A percentile compares a stretch with the other conserved stretches of the same genome.
These are phyloP conservation scores for Arthrobotrys sinensis DNA, from an alignment of 2,329 filamentous ascomycete species.

Conservation along the genomic window DNA sequence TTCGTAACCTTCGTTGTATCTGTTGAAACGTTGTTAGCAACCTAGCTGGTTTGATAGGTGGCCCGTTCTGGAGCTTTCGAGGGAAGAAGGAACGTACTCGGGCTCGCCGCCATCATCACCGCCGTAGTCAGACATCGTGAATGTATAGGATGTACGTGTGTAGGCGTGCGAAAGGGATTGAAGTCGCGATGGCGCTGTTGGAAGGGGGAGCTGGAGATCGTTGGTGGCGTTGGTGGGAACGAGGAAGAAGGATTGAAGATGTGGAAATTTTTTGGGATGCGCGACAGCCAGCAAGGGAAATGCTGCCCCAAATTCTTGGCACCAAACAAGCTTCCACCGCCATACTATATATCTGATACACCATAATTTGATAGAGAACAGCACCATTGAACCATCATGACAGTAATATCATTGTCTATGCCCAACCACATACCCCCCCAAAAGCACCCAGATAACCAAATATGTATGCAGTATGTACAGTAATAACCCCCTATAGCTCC, in stretches of 20 bases:
- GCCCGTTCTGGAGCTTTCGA: not conserved
- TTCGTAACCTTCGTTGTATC: conserved; percentile 56
- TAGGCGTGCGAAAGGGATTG: not conserved
- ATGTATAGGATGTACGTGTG: conserved; percentile 5
- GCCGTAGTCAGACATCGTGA: conserved; percentile 80
- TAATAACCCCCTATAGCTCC: not conserved
- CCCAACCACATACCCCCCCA: not conserved
- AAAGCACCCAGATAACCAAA: not conserved
- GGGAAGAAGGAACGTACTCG: conserved; percentile 64
- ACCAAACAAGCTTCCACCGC: conserved; percentile 9
- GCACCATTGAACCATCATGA: not conserved
- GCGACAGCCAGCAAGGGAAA: conserved; percentile 27
- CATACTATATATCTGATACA: not conserved
- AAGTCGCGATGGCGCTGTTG: conserved; percentile 21
- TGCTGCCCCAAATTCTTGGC: conserved; percentile 18
- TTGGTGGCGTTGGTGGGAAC: conserved; percentile 1
- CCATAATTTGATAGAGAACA: not conserved
- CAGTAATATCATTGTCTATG: not conserved
- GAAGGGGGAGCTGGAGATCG: conserved; percentile 7
- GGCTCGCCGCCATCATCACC: conserved; percentile 75
- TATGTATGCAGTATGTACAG: not conserved
- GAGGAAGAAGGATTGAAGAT: conserved; percentile 29
- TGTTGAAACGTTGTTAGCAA: conserved; percentile 21
- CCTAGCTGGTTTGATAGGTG: not conserved
- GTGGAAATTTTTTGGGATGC: conserved; percentile 43